Percentiles rank a stretch among this genome's conserved stretches.
Evolutionary conservation across 129 eudicot species (phyloP).

Genomic region (Artemisia annua): DNA sequence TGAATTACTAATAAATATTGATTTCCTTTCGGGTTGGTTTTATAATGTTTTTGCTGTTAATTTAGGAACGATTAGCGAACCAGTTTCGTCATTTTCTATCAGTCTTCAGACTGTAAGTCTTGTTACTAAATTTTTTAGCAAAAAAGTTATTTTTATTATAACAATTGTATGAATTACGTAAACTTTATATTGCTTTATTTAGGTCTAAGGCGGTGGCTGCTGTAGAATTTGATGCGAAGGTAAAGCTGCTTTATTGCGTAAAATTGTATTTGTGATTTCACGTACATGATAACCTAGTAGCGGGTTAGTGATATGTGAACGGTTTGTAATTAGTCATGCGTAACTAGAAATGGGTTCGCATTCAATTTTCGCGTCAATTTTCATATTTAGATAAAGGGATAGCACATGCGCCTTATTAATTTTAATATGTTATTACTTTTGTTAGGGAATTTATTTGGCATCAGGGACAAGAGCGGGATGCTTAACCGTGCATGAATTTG

Average conservation of each 20-base stretch:
- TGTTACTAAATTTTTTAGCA: not conserved
- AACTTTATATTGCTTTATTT: not conserved
- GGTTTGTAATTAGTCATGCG: not conserved
- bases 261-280: not conserved
- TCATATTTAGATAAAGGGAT: not conserved
- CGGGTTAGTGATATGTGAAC: conserved; percentile 11
- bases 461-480: conserved; percentile 88
- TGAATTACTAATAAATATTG: not conserved
- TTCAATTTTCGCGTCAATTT: conserved; percentile 8
- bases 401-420: not conserved
- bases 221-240: conserved; percentile 79
- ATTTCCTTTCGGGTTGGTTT: too few species aligned
- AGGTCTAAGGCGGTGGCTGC: conserved; percentile 40
- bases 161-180: not conserved
- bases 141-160: not conserved
- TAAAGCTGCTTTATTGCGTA: conserved; percentile 24
- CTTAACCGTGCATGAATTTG: conserved; percentile 90
- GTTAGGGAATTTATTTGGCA: conserved; percentile 84
- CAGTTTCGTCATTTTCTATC: accelerated
- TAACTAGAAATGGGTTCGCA: conserved; percentile 11
- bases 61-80: too few species aligned
- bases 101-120: conserved; percentile 16
- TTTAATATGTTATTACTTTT: conserved; percentile 2
- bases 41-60: too few species aligned
- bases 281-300: conserved; percentile 1